Evolutionary conservation across 768 basidiomycete species (phyloP), one percentile per base, ranked within the genome.

Genomic region (Trichaptum fuscoviolaceum): DNA sequence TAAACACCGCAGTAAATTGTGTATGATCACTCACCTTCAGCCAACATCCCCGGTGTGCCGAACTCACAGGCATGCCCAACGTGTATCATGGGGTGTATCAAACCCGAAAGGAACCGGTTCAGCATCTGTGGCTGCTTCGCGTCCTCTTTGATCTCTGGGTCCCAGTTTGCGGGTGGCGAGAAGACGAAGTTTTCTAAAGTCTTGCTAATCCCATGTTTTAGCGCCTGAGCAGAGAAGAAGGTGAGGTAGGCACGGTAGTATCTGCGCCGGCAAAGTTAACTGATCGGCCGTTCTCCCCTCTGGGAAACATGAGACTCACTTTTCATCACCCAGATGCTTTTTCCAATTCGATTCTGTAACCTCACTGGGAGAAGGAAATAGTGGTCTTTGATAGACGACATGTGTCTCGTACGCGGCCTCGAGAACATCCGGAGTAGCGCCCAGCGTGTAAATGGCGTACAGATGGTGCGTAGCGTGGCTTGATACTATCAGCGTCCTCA

Each of bases 21-120:
- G 30, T 8, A 30, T 30, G 8, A 8, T 30, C 30, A 35, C 35
- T 25, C 64, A 88, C 89, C 90, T 78, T 91, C 89, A 1, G 84
- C 84, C 1, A 85, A 73, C 61, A 89, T 73, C 0, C 88, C 89
- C 7, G 84, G 81, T 23, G 87, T 65, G 18, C 80, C 78, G 67
- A 90, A 90, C 72, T 91, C 90, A 3, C 82, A 73, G 3, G 87
- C 89, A 73, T 85, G 84, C 12, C 87, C 89, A 1, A 77, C 69
- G 69, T 90, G 87, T 57, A 91, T 90, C 58, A 90, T 65, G 0
- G 89, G 85, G 70, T 92, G 90, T 4, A 91, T 26, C 7, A 88
- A 71, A 2, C 86, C 87, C 1, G 79, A 79, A 17, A 87, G 36
- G 68, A 87, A 81, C 12, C 88, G 82, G 59, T 78, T 80, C 17